Evolutionary conservation across 148 eudicot genomes (phyloP), one percentile per base, ranked within the genome.

Genomic region (Beta vulgaris): DNA sequence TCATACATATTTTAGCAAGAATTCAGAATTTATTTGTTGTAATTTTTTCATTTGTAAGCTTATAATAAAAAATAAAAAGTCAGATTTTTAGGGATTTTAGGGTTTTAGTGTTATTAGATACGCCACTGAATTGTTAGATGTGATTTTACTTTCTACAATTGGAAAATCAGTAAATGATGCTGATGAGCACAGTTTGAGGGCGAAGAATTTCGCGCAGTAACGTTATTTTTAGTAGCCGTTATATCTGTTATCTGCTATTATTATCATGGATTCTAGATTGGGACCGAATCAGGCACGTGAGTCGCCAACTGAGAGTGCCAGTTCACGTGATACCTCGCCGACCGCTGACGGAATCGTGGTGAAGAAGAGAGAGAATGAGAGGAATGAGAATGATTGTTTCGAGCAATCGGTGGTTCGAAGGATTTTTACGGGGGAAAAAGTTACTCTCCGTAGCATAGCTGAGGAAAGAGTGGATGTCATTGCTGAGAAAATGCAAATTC

Each of bases 241-340:
- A 28, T 51, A 57, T 46, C 60, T 42, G 53, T 48, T 1, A 6
- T 1, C 9, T 51, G 35, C 40, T 78, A 61, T 7, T 25, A 7
- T 26, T 25, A 66, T 29, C 34, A 84, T 84, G 80, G 90, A 88
- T 71, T 84, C 88, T 73, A 84, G 91, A 65, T 79, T 89, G 36
- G 82, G 78, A 67, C 83, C 79, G 32, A 80, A 89, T 62, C 96
- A 90, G 80, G 82, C 76, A 14, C 91, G 85, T 53, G 98, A 90
- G 49, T 92, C 97, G 61, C 97, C 97, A 16, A 79, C 97, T 42
- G 98, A 95, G 83, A 95, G 98, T 81, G 98, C 97, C 15, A 92
- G 92, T 79, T 92, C 98, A 39, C 91, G 92, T 25, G 98, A 95
- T 76, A 95, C 97, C 39, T 92, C 93, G 74, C 98, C 98, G 15